Conservation (phyloP, 129 eudicot genomes). For the Artemisia argyi region DNA sequence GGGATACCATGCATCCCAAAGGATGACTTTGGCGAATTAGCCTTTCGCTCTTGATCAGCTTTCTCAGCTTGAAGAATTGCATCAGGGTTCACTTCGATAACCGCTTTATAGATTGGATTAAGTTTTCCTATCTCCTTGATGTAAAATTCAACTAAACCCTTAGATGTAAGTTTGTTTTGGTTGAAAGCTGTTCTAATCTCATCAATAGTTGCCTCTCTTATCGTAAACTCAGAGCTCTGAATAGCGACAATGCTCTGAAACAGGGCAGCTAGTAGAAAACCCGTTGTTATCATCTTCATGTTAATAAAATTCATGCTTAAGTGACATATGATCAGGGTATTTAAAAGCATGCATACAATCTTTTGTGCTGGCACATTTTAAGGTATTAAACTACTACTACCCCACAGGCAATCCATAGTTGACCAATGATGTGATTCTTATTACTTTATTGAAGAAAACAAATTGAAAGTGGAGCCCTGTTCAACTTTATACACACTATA, state of each 20-base stretch:
- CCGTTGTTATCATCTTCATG: not conserved
- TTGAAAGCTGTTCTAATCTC: conserved; percentile 46
- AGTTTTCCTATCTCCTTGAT: conserved; percentile 37
- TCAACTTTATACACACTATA: too few relatives aligned
- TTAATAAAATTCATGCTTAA: too few relatives aligned
- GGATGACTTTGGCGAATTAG: conserved; percentile 8
- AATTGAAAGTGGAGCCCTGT: too few relatives aligned
- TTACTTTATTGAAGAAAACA: too few relatives aligned
- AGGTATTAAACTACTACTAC: too few relatives aligned
- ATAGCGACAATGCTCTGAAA: not conserved
- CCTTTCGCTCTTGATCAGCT: conserved; percentile 46
- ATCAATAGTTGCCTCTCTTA: conserved; percentile 42
- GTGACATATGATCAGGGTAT: too few relatives aligned
- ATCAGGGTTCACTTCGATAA: conserved; percentile 70
- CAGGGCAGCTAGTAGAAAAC: not conserved
- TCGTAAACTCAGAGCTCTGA: conserved; percentile 18
- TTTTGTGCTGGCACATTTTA: too few relatives aligned
- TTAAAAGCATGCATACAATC: too few relatives aligned
- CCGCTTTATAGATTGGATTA: conserved; percentile 46
- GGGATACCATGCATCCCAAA: conserved; percentile 54
- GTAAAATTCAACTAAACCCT: conserved; percentile 48
- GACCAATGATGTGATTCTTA: too few relatives aligned
- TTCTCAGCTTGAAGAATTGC: conserved; percentile 41
- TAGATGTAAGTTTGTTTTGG: conserved; percentile 57
- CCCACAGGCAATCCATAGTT: too few relatives aligned